A percentile compares a stretch with the other conserved stretches of the same genome.
Conservation (phyloP, 257 asterid genomes). For the Solanum tarapatanum region DNA sequence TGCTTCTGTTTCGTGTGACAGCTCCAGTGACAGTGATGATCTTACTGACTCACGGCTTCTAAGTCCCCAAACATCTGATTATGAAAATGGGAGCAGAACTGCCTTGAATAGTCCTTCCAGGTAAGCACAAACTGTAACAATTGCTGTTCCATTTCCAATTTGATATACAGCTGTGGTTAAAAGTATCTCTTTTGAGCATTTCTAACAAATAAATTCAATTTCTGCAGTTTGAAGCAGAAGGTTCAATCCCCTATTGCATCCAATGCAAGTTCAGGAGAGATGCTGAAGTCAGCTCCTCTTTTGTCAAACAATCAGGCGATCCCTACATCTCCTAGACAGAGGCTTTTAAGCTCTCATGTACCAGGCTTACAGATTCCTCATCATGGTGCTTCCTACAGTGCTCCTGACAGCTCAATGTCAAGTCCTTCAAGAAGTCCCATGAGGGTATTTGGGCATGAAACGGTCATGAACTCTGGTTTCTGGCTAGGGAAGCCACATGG, state of each 20-base stretch:
- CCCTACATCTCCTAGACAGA: conserved; percentile 16
- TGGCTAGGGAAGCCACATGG: conserved; percentile 49
- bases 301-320: conserved; percentile 9
- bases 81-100: conserved; percentile 26
- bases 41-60: conserved; percentile 22
- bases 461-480: conserved; percentile 36
- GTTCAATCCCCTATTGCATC: conserved; percentile 12
- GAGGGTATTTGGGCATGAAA: conserved; percentile 59
- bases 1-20: conserved; percentile 27
- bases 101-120: conserved; percentile 36
- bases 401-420: conserved; percentile 31
- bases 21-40: conserved; percentile 38
- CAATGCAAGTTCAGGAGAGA: conserved; percentile 15
- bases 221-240: conserved; percentile 23
- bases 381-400: conserved; percentile 13
- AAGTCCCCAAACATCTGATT: conserved; percentile 40
- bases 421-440: conserved; percentile 88
- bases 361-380: conserved; percentile 21
- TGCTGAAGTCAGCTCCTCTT: conserved; percentile 10
- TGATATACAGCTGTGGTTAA: neutral
- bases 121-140: conserved; percentile 18
- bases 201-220: neutral
- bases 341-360: conserved; percentile 15
- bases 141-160: neutral
- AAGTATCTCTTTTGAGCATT: neutral